Base-by-base conservation (phyloP, 139 green algal species). In the Chlamydomonas eustigma region DNA sequence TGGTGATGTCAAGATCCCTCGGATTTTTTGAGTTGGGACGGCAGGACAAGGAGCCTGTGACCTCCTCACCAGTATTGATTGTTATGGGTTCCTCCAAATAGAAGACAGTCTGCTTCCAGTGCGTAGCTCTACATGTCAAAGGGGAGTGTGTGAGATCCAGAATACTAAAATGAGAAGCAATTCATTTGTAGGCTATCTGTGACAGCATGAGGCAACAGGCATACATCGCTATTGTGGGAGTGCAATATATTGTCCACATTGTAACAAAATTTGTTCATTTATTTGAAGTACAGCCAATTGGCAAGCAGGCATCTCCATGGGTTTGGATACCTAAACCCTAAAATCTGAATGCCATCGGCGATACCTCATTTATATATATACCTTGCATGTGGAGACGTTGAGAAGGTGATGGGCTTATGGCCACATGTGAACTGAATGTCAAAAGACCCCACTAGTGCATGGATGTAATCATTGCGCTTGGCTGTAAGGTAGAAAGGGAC, bases 71-170 rank as follows among this genome's bases (percentile, higher is more conserved):
- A 4, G 5, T 1, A 58, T 73, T 78, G 28, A 84, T 81, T 31
- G 74, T 80, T 3, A 98, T 71, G 0, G 81, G 85, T 67, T 98
- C 90, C 69, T 97, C 85, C 50, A 98, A 78, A 76, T 97, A 97
- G 71, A 98, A 93, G 1, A 98, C 77, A 8, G 94, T 97, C 82
- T 98, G 94, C 84, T 98, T 97, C 89, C 89, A 95, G 79, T 94
- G 89, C 18, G 89, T 94, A 3, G 79, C 25, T 31, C 84, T 77
- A 58, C 34, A n/a, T n/a, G n/a, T n/a, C n/a, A n/a, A n/a, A n/a
- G n/a, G n/a, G n/a, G n/a, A n/a, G n/a, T n/a, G n/a, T n/a, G n/a
- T n/a, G n/a, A n/a, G n/a, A n/a, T n/a, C n/a, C n/a, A n/a, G n/a
- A n/a, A n/a, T n/a, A n/a, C n/a, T n/a, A n/a, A n/a, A n/a, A n/a